Conservation (phyloP, 2,329 filamentous ascomycete species). For the Exophiala sp. region DNA sequence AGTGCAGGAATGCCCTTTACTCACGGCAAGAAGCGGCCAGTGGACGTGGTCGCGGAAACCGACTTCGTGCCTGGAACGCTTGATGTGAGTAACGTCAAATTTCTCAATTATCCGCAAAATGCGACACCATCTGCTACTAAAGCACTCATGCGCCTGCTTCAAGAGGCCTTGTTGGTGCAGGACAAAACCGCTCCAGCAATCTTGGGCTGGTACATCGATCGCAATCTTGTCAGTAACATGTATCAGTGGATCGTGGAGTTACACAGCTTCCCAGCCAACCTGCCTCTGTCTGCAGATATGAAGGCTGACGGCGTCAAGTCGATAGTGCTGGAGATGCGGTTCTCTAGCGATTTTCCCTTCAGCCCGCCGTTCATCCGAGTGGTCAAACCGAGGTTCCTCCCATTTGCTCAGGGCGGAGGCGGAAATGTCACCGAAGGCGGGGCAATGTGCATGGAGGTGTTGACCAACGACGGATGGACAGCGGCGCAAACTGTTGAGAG, state of each 20-base stretch:
- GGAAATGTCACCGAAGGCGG: constrained; percentile 83
- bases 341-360: constrained; percentile 71
- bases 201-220: constrained; percentile 80
- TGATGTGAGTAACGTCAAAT: constrained; percentile 58
- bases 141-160: constrained; percentile 63
- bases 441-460: constrained; percentile 77
- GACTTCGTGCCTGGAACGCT: constrained; percentile 68
- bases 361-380: constrained; percentile 81
- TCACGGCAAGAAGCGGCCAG: constrained; percentile 6
- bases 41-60: constrained; percentile 33
- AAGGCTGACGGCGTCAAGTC: constrained; percentile 58
- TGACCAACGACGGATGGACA: constrained; percentile 81
- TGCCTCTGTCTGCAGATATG: constrained; percentile 75
- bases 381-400: constrained; percentile 72
- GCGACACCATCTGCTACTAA: constrained; percentile 61
- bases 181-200: constrained; percentile 57
- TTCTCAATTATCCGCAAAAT: constrained; percentile 64
- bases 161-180: constrained; percentile 63
- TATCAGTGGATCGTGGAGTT: constrained; percentile 92
- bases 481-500: constrained; percentile 71
- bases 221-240: constrained; percentile 63
- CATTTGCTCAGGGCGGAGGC: constrained; percentile 69
- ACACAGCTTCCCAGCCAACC: constrained; percentile 68
- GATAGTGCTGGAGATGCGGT: constrained; percentile 77
- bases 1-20: background rate